Conservation (phyloP, 108 stramenopile genomes). For the Chaetoceros tenuissimus region DNA sequence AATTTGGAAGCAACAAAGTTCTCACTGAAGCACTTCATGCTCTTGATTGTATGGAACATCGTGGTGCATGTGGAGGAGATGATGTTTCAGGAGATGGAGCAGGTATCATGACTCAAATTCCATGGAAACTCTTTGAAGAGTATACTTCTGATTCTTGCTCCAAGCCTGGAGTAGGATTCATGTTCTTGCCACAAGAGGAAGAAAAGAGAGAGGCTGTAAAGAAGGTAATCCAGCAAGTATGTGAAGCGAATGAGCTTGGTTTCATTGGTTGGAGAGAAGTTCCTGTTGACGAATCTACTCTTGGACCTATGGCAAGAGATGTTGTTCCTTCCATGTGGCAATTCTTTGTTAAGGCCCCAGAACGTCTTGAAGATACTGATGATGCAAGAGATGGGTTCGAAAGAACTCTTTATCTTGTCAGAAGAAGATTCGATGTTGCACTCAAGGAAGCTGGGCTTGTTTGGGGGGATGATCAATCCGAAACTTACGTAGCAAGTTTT, state of each 20-base stretch:
- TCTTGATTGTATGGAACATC: constrained; percentile 80
- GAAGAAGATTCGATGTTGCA: constrained; percentile 76
- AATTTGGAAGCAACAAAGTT: constrained; percentile 71
- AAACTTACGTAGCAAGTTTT: constrained; percentile 82
- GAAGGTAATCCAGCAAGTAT: constrained; percentile 73
- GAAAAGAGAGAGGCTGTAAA: constrained; percentile 58
- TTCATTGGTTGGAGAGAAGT: constrained; percentile 89
- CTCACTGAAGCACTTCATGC: constrained; percentile 67
- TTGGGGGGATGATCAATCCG: constrained; percentile 59
- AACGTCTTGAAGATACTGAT: constrained; percentile 51
- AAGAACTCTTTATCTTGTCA: constrained; percentile 83
- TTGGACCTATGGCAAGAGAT: constrained; percentile 61
- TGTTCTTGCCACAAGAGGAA: constrained; percentile 85
- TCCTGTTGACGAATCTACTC: constrained; percentile 55
- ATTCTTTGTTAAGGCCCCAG: constrained; percentile 87
- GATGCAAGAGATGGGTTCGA: constrained; percentile 87
- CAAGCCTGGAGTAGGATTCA: constrained; percentile 85
- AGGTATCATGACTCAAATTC: constrained; percentile 94
- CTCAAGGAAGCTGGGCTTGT: constrained; percentile 43
- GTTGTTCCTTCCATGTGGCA: constrained; percentile 85
- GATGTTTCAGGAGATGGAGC: constrained; percentile 88
- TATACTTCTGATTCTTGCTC: constrained; percentile 53
- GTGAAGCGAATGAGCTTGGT: constrained; percentile 69
- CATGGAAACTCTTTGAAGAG: constrained; percentile 81
- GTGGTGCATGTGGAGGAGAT: constrained; percentile 83